phyloP scores from a whole-genome alignment of 2,329 filamentous ascomycete genomes.

The Orbilia blumenaviensis region DNA sequence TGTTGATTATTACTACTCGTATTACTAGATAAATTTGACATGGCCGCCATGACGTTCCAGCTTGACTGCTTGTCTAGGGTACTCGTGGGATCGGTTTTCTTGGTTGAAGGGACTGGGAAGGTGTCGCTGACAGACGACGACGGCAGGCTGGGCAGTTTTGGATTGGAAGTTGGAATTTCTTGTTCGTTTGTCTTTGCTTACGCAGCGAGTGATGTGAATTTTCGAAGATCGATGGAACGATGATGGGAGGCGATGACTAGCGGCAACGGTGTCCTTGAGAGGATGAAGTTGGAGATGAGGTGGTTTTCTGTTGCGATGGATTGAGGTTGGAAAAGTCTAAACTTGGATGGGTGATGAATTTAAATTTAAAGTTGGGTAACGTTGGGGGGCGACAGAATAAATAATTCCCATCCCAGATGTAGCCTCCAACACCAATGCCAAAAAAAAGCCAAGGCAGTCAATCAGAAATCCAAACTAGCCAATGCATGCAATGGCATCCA shows the following conservation, averaged over 20 bases:
- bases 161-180: neutral
- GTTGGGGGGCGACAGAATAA: neutral
- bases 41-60: slow-evolving; percentile 59
- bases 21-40: slow-evolving; percentile 75
- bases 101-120: slow-evolving; percentile 29
- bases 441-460: neutral
- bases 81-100: slow-evolving; percentile 51
- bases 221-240: neutral
- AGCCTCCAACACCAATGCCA: neutral
- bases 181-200: neutral
- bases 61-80: slow-evolving; percentile 49
- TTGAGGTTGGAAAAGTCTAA: slow-evolving; percentile 30
- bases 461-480: slow-evolving; percentile 7
- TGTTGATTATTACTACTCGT: slow-evolving; percentile 76
- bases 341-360: neutral
- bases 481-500: neutral
- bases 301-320: slow-evolving; percentile 36
- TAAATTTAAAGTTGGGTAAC: neutral
- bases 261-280: slow-evolving; percentile 3
- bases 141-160: neutral
- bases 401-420: neutral
- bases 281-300: slow-evolving; percentile 20
- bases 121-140: slow-evolving; percentile 51
- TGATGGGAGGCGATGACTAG: neutral
- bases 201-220: neutral